These are phyloP conservation scores for Geoglossum glabrum DNA, from an alignment of 495 filamentous ascomycete genomes.

Conservation along the genomic window DNA sequence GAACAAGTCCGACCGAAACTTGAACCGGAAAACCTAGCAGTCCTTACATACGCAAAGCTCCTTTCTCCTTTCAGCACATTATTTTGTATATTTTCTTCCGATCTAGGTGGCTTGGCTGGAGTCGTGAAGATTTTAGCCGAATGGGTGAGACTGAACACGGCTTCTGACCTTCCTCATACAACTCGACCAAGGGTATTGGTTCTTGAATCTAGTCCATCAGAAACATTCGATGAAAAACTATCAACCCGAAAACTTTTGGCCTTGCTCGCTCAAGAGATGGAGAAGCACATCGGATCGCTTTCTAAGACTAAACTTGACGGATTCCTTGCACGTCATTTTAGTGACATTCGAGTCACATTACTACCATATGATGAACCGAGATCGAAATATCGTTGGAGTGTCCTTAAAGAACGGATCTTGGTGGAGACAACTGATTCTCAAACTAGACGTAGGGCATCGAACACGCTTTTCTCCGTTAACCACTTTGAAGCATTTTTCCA, in stretches of 20 bases:
- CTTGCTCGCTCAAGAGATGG: background rate
- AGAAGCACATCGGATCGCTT: background rate
- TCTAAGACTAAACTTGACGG: background rate
- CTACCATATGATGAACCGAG: background rate
- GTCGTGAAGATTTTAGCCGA: background rate
- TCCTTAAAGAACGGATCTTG: background rate
- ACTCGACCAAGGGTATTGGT: background rate
- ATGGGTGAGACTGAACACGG: background rate
- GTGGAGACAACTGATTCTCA: background rate
- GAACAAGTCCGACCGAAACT: too few species aligned
- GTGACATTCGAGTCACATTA: background rate
- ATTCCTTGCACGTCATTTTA: background rate
- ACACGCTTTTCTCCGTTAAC: background rate
- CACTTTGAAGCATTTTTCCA: background rate
- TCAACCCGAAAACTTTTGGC: background rate
- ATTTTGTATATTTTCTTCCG: background rate
- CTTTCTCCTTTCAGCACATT: background rate
- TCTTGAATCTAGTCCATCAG: background rate
- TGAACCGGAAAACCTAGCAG: too few species aligned
- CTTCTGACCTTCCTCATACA: background rate
- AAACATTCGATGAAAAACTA: background rate
- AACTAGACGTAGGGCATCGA: background rate
- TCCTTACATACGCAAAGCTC: background rate
- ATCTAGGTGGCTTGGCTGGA: background rate
- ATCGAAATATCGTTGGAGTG: background rate